Conservation (phyloP, 768 basidiomycete genomes). For the Mycena polygramma region DNA sequence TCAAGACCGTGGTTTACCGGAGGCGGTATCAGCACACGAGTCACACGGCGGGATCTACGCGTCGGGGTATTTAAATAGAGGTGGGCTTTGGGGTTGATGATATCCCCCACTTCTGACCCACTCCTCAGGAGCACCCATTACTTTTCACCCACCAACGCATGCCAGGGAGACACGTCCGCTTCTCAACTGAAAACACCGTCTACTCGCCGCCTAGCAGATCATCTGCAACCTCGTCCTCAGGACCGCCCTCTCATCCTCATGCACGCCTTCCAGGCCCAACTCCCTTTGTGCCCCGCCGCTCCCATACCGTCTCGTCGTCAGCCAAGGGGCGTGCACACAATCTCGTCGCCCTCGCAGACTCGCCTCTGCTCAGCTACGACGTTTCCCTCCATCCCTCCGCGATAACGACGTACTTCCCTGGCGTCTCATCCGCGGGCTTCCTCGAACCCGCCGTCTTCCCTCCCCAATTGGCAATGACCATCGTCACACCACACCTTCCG, state of each 20-base stretch:
- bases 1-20: background rate
- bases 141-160: background rate
- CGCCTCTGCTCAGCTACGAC: conserved; percentile 23
- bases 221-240: conserved; percentile 6
- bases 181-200: conserved; percentile 20
- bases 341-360: conserved; percentile 14
- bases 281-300: conserved; percentile 18
- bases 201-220: conserved; percentile 23
- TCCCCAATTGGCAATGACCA: conserved; percentile 23
- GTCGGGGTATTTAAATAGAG: conserved; percentile 1
- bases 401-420: conserved; percentile 16
- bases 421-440: conserved; percentile 16
- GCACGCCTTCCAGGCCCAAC: conserved; percentile 23
- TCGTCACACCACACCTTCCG: conserved; percentile 30
- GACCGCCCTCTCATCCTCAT: conserved; percentile 20
- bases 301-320: conserved; percentile 5
- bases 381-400: conserved; percentile 18
- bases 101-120: too few relatives aligned
- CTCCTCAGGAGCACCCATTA: too few relatives aligned
- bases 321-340: conserved; percentile 16
- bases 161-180: conserved; percentile 27
- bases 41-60: conserved; percentile 15
- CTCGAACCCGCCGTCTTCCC: conserved; percentile 34
- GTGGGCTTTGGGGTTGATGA: background rate
- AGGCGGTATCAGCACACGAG: conserved; percentile 10